Percentiles rank a stretch among this genome's conserved stretches.
These are phyloP conservation scores for Fusarium secorum DNA, from an alignment of 2,329 filamentous ascomycete genomes.

Conservation along the genomic window DNA sequence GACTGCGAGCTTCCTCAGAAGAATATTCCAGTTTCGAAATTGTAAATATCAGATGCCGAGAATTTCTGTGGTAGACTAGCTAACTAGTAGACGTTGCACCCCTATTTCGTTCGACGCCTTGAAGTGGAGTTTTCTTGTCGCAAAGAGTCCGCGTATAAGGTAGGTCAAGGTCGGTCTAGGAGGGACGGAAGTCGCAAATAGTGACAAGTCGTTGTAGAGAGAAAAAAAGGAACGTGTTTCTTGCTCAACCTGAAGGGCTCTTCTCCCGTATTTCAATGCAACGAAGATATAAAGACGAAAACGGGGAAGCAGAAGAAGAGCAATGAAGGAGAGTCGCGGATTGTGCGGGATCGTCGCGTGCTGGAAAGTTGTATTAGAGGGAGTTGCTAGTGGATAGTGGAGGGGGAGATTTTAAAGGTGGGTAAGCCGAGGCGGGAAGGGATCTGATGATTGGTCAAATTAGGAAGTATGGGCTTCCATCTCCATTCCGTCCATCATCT, in stretches of 20 bases:
- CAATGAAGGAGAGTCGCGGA: constrained; percentile 8
- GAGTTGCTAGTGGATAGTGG: constrained; percentile 21
- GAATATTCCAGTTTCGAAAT: background rate
- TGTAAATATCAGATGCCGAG: background rate
- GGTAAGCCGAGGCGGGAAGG: constrained; percentile 27
- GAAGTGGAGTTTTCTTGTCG: constrained; percentile 23
- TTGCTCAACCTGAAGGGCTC: background rate
- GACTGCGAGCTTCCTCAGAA: background rate
- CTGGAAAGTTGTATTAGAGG: constrained; percentile 27
- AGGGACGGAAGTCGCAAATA: background rate
- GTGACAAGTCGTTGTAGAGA: background rate
- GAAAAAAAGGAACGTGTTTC: constrained; percentile 3
- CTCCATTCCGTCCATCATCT: background rate
- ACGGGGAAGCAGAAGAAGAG: background rate
- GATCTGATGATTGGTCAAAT: constrained; percentile 11
- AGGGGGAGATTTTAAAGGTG: constrained; percentile 8
- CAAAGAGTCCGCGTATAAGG: background rate
- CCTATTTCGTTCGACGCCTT: constrained; percentile 24
- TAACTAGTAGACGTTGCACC: constrained; percentile 7
- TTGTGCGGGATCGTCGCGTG: constrained; percentile 34
- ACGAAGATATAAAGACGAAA: background rate
- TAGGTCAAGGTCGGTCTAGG: background rate
- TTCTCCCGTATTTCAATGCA: background rate
- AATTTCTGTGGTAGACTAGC: background rate
- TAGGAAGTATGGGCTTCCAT: background rate